These are phyloP conservation scores for Phytopythium helicoides DNA, from an alignment of 352 stramenopile species.

Conservation along the genomic window DNA sequence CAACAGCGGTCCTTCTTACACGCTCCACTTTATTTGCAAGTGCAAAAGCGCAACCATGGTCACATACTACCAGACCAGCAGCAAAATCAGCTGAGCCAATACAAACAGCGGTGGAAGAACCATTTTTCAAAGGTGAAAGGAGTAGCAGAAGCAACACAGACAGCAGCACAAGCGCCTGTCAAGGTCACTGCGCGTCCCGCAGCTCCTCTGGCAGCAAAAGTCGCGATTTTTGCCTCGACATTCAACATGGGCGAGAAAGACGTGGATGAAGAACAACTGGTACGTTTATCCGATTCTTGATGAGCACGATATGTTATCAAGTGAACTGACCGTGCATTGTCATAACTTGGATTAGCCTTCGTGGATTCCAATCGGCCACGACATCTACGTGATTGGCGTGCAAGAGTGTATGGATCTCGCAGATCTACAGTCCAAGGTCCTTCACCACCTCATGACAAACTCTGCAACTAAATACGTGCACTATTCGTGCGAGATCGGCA, in stretches of 20 bases:
- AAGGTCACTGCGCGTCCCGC: constrained; percentile 6
- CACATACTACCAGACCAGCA: constrained; percentile 1
- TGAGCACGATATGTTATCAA: background rate
- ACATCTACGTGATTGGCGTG: constrained; percentile 90
- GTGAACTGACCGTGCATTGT: background rate
- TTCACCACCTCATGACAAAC: constrained; percentile 49
- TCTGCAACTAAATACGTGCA: constrained; percentile 65
- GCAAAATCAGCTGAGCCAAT: constrained; percentile 4
- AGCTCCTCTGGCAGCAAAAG: constrained; percentile 7
- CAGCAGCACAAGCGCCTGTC: background rate
- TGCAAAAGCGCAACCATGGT: background rate
- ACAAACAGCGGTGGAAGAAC: constrained; percentile 7
- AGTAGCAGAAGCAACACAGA: constrained; percentile 9
- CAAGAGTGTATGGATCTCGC: constrained; percentile 89
- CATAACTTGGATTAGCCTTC: constrained; percentile 20
- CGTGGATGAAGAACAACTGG: constrained; percentile 48
- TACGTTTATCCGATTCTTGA: constrained; percentile 8
- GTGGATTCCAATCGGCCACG: constrained; percentile 85
- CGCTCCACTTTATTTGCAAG: constrained; percentile 3
- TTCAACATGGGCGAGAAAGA: constrained; percentile 88
- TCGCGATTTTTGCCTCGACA: constrained; percentile 74
- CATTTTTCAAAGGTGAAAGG: constrained; percentile 17
- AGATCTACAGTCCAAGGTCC: constrained; percentile 66
- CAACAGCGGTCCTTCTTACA: background rate
- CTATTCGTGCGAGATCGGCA: constrained; percentile 83